A percentile compares a stretch with the other conserved stretches of the same genome.
Evolutionary conservation across 1,284 basidiomycete species (phyloP).

Genomic region (Ustilago xerochloae): DNA sequence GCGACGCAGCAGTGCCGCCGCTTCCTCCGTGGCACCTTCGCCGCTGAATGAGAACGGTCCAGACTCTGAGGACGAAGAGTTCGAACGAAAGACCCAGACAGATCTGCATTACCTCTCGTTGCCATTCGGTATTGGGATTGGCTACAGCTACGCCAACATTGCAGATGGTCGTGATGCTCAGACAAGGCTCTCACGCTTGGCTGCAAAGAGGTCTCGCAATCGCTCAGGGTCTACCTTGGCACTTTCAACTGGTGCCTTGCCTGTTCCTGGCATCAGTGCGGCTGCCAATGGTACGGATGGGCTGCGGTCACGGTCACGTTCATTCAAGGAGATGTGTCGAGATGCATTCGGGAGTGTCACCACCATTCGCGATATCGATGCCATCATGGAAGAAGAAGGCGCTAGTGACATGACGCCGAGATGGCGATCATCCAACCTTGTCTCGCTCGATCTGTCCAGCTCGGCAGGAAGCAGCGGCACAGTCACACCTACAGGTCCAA

Average conservation of each 20-base stretch:
- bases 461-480: slow-evolving; percentile 33
- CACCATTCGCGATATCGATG: slow-evolving; percentile 16
- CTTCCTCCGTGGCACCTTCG: slow-evolving; percentile 13
- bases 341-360: slow-evolving; percentile 24
- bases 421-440: slow-evolving; percentile 23
- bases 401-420: slow-evolving; percentile 26
- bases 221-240: slow-evolving; percentile 13
- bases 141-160: slow-evolving; percentile 43
- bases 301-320: slow-evolving; percentile 30
- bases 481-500: slow-evolving; percentile 30
- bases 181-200: slow-evolving; percentile 19
- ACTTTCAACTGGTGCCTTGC: slow-evolving; percentile 32
- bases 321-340: slow-evolving; percentile 42
- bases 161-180: slow-evolving; percentile 26
- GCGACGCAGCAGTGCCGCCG: slow-evolving; percentile 38
- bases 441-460: slow-evolving; percentile 23
- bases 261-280: slow-evolving; percentile 18
- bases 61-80: slow-evolving; percentile 34
- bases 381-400: slow-evolving; percentile 31
- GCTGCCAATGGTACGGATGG: slow-evolving; percentile 18
- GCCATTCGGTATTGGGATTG: slow-evolving; percentile 48
- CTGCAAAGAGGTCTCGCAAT: slow-evolving; percentile 11
- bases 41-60: slow-evolving; percentile 16
- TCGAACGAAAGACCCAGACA: slow-evolving; percentile 17
- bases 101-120: slow-evolving; percentile 44